phyloP scores from a whole-genome alignment of 1,139 yeast species.

The Magnusiomyces suaveolens region DNA sequence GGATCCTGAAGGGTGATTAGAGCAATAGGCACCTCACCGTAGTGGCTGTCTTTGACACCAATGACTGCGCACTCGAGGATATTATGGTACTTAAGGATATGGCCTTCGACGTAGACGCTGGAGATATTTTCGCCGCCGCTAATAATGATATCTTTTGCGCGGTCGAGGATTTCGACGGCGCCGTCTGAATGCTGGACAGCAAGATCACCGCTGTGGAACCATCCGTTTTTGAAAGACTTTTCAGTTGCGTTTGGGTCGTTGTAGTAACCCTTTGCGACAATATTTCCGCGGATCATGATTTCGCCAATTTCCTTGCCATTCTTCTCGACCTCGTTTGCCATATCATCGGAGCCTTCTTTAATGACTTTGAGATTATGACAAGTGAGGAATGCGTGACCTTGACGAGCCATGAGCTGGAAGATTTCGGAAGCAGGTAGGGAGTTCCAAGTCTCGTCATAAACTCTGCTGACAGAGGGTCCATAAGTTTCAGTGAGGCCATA shows the following conservation, averaged over 20 bases:
- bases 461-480: slow-evolving; percentile 32
- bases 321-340: slow-evolving; percentile 39
- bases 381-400: slow-evolving; percentile 32
- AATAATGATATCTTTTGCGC: slow-evolving; percentile 73
- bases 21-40: slow-evolving; percentile 34
- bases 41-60: slow-evolving; percentile 31
- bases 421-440: slow-evolving; percentile 22
- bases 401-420: slow-evolving; percentile 29
- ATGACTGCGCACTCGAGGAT: slow-evolving; percentile 34
- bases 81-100: slow-evolving; percentile 39
- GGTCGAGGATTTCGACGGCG: slow-evolving; percentile 53
- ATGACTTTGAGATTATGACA: slow-evolving; percentile 39
- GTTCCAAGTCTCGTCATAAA: slow-evolving; percentile 30
- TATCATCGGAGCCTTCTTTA: slow-evolving; percentile 41
- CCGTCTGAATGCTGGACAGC: slow-evolving; percentile 52
- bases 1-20: slow-evolving; percentile 24
- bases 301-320: slow-evolving; percentile 33
- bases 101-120: slow-evolving; percentile 64
- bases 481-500: slow-evolving; percentile 57
- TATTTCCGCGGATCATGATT: slow-evolving; percentile 34
- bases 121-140: slow-evolving; percentile 77
- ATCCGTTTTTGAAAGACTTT: slow-evolving; percentile 53
- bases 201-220: slow-evolving; percentile 74
- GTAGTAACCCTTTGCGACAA: slow-evolving; percentile 51
- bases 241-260: slow-evolving; percentile 47